phyloP scores from a whole-genome alignment of 345 rosid genomes.

The Chamaenerion angustifolium region DNA sequence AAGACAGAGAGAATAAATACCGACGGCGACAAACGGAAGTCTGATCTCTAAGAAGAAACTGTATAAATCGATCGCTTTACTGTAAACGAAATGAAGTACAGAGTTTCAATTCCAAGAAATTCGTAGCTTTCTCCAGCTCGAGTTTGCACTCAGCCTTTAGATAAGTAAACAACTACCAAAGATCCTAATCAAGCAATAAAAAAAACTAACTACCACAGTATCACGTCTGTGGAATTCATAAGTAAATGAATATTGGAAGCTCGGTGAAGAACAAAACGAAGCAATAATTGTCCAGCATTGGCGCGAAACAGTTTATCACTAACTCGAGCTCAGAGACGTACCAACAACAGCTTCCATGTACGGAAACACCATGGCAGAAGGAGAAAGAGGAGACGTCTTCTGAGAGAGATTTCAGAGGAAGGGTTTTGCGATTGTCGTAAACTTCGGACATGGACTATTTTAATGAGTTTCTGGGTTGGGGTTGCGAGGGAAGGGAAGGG shows the following conservation, averaged over 20 bases:
- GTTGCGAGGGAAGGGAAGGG: no score
- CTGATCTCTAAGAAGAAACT: no score
- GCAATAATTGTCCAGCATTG: no score
- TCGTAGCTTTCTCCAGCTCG: no score
- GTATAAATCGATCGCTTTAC: no score
- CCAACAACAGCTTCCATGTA: conserved; percentile 90
- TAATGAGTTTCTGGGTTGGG: no score
- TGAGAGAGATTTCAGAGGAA: conserved; percentile 3
- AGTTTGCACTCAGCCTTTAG: no score
- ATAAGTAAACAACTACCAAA: not conserved
- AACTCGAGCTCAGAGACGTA: conserved; percentile 13
- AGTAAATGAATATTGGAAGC: not conserved
- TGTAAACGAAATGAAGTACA: not conserved
- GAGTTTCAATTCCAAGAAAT: not conserved
- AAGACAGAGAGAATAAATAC: no score
- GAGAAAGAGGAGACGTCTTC: not conserved
- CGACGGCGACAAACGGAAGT: no score
- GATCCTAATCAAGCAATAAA: not conserved
- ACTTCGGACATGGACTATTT: not conserved
- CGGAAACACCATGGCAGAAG: conserved; percentile 55
- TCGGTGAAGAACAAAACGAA: no score
- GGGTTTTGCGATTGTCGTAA: not conserved
- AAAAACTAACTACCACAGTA: not conserved
- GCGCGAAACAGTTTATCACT: not conserved
- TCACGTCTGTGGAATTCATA: not conserved